These are phyloP conservation scores for Nelumbo lutea DNA, from an alignment of 164 flowering plant genomes.

Conservation along the genomic window DNA sequence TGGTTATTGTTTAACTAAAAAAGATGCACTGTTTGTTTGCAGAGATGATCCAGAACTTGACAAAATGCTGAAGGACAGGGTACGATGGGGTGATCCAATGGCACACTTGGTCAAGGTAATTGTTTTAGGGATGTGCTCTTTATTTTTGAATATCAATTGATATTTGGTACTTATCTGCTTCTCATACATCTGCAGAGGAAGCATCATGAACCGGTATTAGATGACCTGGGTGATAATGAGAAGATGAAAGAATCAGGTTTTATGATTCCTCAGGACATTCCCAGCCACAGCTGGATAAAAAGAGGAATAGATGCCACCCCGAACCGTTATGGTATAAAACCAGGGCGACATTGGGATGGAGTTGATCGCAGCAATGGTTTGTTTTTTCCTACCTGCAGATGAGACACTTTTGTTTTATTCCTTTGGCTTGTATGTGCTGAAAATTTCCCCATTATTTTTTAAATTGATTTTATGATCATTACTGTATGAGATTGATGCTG, in stretches of 20 bases:
- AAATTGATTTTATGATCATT: too few relatives aligned
- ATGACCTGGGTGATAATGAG: slow-evolving; percentile 66
- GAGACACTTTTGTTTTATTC: too few relatives aligned
- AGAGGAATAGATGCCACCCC: slow-evolving; percentile 74
- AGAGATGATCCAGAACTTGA: slow-evolving; percentile 95
- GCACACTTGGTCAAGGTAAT: slow-evolving; percentile 79
- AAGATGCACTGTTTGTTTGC: slow-evolving; percentile 12
- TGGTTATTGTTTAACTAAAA: too few relatives aligned
- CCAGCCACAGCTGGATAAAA: slow-evolving; percentile 87
- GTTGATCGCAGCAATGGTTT: slow-evolving; percentile 90
- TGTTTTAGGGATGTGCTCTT: background rate
- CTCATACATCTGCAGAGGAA: slow-evolving; percentile 40
- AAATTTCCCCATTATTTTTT: too few relatives aligned
- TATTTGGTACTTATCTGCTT: background rate
- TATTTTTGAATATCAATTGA: background rate
- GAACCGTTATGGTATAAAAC: slow-evolving; percentile 77
- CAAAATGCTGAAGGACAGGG: slow-evolving; percentile 67
- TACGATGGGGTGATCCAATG: slow-evolving; percentile 98
- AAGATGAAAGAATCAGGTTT: slow-evolving; percentile 94
- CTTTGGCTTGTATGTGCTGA: too few relatives aligned
- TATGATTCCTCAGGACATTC: slow-evolving; percentile 79
- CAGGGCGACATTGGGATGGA: slow-evolving; percentile 96
- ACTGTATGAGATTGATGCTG: too few relatives aligned
- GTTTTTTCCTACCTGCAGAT: slow-evolving; percentile 10
- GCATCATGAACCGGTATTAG: slow-evolving; percentile 36